Evolutionary conservation across 371 early-diverging fungal species (phyloP).

Genomic region (Sporodiniella umbellata): DNA sequence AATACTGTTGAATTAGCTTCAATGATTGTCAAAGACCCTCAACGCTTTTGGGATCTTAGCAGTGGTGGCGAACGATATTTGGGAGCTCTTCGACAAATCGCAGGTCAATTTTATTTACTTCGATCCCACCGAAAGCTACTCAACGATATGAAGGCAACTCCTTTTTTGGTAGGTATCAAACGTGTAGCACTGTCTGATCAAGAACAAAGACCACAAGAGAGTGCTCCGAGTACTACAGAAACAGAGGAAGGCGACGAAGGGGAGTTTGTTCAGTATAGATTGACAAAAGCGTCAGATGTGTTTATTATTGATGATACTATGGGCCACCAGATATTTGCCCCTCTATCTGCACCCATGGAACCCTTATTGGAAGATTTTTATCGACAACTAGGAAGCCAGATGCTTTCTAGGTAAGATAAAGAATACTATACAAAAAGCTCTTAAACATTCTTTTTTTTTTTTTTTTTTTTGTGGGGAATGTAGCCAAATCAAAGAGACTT

Average conservation of each 20-base stretch:
- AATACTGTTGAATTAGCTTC: constrained; percentile 71
- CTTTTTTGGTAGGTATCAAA: constrained; percentile 57
- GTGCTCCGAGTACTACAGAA: neutral
- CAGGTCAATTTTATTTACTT: constrained; percentile 61
- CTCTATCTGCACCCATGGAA: constrained; percentile 69
- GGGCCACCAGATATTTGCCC: constrained; percentile 72
- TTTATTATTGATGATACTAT: constrained; percentile 82
- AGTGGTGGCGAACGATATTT: constrained; percentile 75
- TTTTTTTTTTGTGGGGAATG: neutral
- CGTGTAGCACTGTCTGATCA: constrained; percentile 17
- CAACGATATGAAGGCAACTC: constrained; percentile 55
- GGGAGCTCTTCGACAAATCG: constrained; percentile 69
- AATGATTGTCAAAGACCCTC: constrained; percentile 68
- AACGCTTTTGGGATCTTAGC: constrained; percentile 62
- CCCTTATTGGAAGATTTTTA: constrained; percentile 65
- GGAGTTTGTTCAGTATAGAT: constrained; percentile 55
- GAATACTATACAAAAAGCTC: neutral
- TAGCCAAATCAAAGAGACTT: constrained; percentile 48
- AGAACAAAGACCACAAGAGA: neutral
- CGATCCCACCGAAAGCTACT: constrained; percentile 42
- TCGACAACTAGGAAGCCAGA: constrained; percentile 64
- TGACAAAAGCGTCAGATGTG: constrained; percentile 72
- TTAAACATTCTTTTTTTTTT: neutral
- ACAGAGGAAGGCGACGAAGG: constrained; percentile 22
- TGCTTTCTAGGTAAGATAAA: constrained; percentile 62